Evolutionary conservation across 129 eudicot genomes (phyloP).

Genomic region (Smallanthus sonchifolius): DNA sequence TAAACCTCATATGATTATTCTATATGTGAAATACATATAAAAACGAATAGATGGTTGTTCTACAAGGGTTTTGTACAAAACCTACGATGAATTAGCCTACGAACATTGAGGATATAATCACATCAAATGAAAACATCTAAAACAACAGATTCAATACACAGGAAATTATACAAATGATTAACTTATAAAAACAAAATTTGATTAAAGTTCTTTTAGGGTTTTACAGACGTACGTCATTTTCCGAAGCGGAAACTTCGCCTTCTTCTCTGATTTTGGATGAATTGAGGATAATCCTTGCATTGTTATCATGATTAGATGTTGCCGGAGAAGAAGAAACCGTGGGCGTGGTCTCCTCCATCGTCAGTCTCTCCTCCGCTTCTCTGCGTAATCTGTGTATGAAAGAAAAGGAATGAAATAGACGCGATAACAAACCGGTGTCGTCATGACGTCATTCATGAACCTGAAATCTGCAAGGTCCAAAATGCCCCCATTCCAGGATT

Average conservation of each 20-base stretch:
- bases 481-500: background rate
- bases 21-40: background rate
- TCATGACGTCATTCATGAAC: too few relatives aligned
- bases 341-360: constrained; percentile 3
- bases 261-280: constrained; percentile 42
- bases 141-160: background rate
- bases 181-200: background rate
- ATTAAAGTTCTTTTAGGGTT: constrained; percentile 21
- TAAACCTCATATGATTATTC: background rate
- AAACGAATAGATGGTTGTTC: background rate
- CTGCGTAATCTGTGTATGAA: background rate
- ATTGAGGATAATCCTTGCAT: constrained; percentile 12
- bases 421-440: too few relatives aligned
- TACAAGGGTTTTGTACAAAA: background rate
- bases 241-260: constrained; percentile 48
- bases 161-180: background rate
- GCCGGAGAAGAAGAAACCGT: constrained; percentile 5
- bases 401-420: background rate
- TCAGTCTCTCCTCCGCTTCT: constrained; percentile 1
- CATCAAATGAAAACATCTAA: background rate
- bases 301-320: constrained; percentile 19
- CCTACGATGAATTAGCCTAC: constrained; percentile 7
- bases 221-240: constrained; percentile 33
- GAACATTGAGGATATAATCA: background rate
- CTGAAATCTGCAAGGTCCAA: background rate